Base-by-base conservation (phyloP, 495 filamentous ascomycete genomes). In the Ramalina peruviana region DNA sequence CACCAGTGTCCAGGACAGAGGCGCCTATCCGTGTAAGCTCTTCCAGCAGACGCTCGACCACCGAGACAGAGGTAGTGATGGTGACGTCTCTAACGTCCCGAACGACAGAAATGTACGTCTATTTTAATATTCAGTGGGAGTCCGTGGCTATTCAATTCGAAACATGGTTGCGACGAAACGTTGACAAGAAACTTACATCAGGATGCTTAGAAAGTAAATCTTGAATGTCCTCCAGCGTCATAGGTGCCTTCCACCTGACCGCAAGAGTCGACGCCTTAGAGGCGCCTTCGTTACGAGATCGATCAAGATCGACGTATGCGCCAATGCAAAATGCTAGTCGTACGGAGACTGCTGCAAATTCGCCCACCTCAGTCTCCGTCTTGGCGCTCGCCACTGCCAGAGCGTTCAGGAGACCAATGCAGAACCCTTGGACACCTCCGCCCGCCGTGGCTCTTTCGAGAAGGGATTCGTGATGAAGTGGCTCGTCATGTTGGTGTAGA, bases 181-280 rank as follows among this genome's bases (percentile, higher is more conserved):
- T 25, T 25, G 23, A 25, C 6, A 25, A 10, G 12, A 26, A 3
- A 51, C 49, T 45, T 13, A 51, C 49, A 51, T 51, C 41, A 19
- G 41, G 49, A 51, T 43, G 13, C 30, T 15, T 51, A 6, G 20
- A 58, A 60, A 9, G 72, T 52, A 7, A 73, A 40, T 0, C 65
- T 36, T 65, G 62, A 70, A 53, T 71, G 70, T 30, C 72, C 66
- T 3, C 65, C 62, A 6, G 70, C 10, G 43, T 71, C 59, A 17
- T 71, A 57, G 3, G 73, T 70, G 1, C 69, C 74, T 71, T 55
- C 54, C 54, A 56, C 17, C 54, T 41, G 13, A 56, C n/a, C 11
- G 53, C 54, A 27, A 57, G 19, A 36, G 45, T 36, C 9, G 20
- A 26, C 7, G 46, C 39, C 27, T 56, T 41, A n/a, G 39, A 41